These are phyloP conservation scores for Russula brevipes DNA, from an alignment of 768 basidiomycete genomes.

Conservation along the genomic window DNA sequence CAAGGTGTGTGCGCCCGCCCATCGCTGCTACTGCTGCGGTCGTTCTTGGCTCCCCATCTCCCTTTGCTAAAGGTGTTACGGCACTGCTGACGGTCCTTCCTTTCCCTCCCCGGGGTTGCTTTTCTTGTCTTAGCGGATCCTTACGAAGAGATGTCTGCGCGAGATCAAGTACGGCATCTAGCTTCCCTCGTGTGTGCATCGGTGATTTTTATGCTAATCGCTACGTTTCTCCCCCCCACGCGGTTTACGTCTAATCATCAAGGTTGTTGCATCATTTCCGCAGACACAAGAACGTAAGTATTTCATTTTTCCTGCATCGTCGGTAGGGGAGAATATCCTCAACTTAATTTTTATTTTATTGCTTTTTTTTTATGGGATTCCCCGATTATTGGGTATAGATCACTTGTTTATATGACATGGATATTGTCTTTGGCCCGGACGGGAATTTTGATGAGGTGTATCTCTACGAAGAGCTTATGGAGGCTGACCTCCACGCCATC, in stretches of 20 bases:
- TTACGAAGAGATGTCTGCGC: slow-evolving; percentile 93
- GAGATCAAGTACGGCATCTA: slow-evolving; percentile 70
- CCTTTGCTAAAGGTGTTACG: no score
- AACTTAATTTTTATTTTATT: neutral
- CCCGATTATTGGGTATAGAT: slow-evolving; percentile 47
- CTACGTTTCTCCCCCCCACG: slow-evolving; percentile 17
- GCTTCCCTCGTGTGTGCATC: neutral
- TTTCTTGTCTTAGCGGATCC: slow-evolving; percentile 59
- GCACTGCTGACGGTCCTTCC: neutral
- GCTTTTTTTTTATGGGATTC: neutral
- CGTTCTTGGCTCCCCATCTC: no score
- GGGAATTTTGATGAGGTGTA: slow-evolving; percentile 97
- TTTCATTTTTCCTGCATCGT: neutral
- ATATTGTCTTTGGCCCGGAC: slow-evolving; percentile 87
- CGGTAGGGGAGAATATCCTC: neutral
- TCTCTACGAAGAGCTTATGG: slow-evolving; percentile 98
- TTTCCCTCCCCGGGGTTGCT: no score
- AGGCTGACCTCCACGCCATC: slow-evolving; percentile 98
- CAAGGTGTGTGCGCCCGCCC: slow-evolving; percentile 46
- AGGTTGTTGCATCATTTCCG: slow-evolving; percentile 96
- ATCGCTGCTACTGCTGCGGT: no score
- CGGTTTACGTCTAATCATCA: neutral
- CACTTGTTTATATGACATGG: slow-evolving; percentile 97
- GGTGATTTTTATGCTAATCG: neutral
- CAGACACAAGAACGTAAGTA: slow-evolving; percentile 91